These are phyloP conservation scores for Taphrina betulina DNA, from an alignment of 1,139 yeast species.

Conservation along the genomic window DNA sequence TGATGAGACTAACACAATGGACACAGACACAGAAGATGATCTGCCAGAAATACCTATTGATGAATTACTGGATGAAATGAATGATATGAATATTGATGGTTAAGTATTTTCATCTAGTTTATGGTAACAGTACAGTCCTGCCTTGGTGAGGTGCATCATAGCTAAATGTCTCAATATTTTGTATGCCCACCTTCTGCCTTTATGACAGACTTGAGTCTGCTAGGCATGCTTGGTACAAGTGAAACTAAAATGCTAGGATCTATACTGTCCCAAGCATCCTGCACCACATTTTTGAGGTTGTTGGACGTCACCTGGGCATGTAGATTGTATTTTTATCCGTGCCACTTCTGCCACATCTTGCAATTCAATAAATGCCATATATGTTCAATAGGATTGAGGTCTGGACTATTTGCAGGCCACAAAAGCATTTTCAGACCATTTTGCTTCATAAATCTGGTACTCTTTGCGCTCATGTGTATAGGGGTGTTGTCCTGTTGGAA, in stretches of 20 bases:
- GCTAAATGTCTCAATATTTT: neutral
- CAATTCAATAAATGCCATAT: neutral
- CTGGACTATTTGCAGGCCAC: slow-evolving; percentile 10
- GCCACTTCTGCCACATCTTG: slow-evolving; percentile 2
- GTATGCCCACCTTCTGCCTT: slow-evolving; percentile 3
- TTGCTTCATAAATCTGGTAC: neutral
- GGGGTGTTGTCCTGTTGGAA: slow-evolving; percentile 6
- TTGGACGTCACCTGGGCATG: too few species aligned
- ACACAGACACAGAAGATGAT: slow-evolving; percentile 37
- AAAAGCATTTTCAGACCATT: neutral
- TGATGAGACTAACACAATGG: slow-evolving; percentile 44
- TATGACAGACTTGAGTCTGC: neutral
- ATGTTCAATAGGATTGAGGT: slow-evolving; percentile 1
- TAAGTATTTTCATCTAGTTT: neutral
- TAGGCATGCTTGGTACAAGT: too few species aligned
- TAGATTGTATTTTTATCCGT: too few species aligned
- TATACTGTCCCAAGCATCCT: too few species aligned
- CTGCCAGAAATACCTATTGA: slow-evolving; percentile 53
- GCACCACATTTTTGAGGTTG: too few species aligned
- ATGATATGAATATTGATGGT: slow-evolving; percentile 76
- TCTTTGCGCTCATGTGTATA: slow-evolving; percentile 1
- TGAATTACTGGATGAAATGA: slow-evolving; percentile 65
- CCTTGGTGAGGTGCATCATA: too few species aligned
- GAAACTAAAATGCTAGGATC: too few species aligned
- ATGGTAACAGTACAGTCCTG: too few species aligned